Conservation (phyloP, 805 yeast species). For the Zygoascus flipseniorum region DNA sequence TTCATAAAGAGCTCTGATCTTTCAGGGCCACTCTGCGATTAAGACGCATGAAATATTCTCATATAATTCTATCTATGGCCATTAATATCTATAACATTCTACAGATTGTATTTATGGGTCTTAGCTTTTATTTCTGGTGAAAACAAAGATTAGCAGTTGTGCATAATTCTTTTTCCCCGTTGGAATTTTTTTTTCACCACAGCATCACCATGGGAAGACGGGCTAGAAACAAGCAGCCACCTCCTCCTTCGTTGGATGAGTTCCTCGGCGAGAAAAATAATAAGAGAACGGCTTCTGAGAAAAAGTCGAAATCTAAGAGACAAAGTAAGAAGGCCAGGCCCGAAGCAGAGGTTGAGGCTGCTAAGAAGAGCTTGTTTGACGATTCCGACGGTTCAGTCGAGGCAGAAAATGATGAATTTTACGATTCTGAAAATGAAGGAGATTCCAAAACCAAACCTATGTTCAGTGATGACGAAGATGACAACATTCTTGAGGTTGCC, state of each 20-base stretch:
- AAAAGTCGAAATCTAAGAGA: conserved; percentile 16
- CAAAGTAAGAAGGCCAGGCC: conserved; percentile 20
- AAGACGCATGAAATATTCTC: no score
- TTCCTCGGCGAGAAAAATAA: conserved; percentile 37
- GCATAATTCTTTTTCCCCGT: not conserved
- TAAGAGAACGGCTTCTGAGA: conserved; percentile 28
- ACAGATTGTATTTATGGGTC: no score
- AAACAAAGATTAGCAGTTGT: no score
- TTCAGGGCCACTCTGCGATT: not conserved
- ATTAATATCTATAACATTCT: no score
- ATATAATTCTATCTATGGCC: no score
- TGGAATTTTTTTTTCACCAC: conserved; percentile 7
- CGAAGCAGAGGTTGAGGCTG: conserved; percentile 53
- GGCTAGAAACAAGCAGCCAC: conserved; percentile 86
- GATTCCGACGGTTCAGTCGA: conserved; percentile 26
- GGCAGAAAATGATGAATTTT: conserved; percentile 34
- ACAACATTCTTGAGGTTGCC: conserved; percentile 38
- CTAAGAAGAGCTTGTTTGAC: conserved; percentile 61
- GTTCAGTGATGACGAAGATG: conserved; percentile 64
- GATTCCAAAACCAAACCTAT: conserved; percentile 47
- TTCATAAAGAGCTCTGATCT: no score
- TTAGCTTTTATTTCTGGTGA: no score
- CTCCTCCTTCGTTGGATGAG: conserved; percentile 84
- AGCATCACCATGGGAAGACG: conserved; percentile 73
- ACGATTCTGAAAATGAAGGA: conserved; percentile 56